Evolutionary conservation across 768 basidiomycete species (phyloP).

Genomic region (Pleurotus sapidus): DNA sequence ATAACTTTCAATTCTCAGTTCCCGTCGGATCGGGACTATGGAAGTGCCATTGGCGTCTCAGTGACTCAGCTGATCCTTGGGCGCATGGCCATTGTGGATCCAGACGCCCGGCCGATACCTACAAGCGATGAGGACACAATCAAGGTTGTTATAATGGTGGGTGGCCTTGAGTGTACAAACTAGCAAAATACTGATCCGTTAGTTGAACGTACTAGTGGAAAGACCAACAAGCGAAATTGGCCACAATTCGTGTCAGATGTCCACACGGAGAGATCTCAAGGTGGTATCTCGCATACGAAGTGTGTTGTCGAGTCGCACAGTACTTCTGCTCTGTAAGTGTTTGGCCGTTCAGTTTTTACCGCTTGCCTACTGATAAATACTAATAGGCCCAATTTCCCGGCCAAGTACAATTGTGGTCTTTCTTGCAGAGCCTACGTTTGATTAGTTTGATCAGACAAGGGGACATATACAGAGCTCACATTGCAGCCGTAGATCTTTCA

Average conservation of each 20-base stretch:
- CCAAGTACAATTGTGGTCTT: neutral
- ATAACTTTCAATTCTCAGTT: neutral
- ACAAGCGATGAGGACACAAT: neutral
- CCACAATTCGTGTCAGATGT: neutral
- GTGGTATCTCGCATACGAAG: neutral
- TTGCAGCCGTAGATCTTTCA: neutral
- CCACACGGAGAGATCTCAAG: neutral
- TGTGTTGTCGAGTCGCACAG: neutral
- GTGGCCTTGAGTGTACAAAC: neutral
- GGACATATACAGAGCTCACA: neutral
- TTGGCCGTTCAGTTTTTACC: too few species aligned
- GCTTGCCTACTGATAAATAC: too few species aligned
- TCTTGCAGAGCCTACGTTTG: neutral
- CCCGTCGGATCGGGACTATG: neutral
- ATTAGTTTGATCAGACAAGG: neutral
- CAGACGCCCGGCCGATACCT: neutral
- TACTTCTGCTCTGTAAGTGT: neutral
- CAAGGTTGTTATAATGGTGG: neutral
- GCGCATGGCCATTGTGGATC: neutral
- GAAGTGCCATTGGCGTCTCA: neutral
- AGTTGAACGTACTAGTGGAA: neutral
- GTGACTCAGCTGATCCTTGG: neutral
- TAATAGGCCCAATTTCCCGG: neutral
- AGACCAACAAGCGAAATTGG: neutral
- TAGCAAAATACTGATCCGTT: neutral